Evolutionary conservation across 2,329 filamentous ascomycete species (phyloP).

Genomic region (Alternaria atra): DNA sequence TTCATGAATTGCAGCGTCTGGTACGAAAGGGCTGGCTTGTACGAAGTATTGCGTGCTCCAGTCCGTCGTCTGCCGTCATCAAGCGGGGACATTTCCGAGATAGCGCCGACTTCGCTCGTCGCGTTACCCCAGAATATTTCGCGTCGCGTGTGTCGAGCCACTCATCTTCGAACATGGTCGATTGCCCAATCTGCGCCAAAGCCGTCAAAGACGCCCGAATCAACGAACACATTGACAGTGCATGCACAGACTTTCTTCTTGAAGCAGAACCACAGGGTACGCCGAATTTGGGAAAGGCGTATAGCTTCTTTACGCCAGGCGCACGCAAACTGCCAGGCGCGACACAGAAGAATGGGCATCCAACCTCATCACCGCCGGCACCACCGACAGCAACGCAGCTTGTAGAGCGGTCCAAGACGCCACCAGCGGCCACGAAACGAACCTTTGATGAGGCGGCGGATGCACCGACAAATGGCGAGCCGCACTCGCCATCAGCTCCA

Average conservation of each 20-base stretch:
- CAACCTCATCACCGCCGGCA: conserved; percentile 31
- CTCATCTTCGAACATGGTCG: conserved; percentile 61
- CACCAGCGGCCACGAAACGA: conserved; percentile 39
- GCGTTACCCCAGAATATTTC: conserved; percentile 19
- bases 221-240: conserved; percentile 90
- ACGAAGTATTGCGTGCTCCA: conserved; percentile 41
- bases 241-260: conserved; percentile 74
- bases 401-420: conserved; percentile 36
- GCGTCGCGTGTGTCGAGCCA: conserved; percentile 23
- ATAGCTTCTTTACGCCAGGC: conserved; percentile 65
- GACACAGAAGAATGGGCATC: conserved; percentile 32
- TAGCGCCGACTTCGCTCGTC: conserved; percentile 24
- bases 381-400: conserved; percentile 18
- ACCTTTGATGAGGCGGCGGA: conserved; percentile 31
- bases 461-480: conserved; percentile 27
- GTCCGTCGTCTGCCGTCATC: conserved; percentile 42
- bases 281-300: conserved; percentile 48
- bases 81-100: conserved; percentile 31
- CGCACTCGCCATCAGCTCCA: conserved; percentile 52
- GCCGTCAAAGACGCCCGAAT: conserved; percentile 77
- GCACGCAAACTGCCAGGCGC: conserved; percentile 49
- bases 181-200: conserved; percentile 83
- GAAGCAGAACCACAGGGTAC: conserved; percentile 52
- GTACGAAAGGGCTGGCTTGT: background rate
- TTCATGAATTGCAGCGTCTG: background rate